Conservation (phyloP, 257 asterid species). For the Catharanthus roseus region DNA sequence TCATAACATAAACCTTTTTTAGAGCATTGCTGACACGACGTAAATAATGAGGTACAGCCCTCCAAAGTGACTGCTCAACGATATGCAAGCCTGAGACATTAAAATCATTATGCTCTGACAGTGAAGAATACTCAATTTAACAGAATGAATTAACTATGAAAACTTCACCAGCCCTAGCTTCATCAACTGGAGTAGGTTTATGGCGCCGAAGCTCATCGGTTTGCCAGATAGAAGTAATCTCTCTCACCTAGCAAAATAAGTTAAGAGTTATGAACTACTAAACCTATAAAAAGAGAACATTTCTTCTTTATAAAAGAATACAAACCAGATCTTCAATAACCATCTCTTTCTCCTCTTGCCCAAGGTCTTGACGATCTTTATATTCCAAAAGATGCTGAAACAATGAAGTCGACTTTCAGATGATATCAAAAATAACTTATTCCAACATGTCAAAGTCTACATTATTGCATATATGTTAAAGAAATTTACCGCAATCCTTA, state of each 20-base stretch:
- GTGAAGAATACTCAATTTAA: conserved; percentile 8
- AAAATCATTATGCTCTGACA: conserved; percentile 1
- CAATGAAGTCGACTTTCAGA: conserved; percentile 8
- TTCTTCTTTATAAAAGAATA: neutral
- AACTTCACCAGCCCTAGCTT: conserved; percentile 89
- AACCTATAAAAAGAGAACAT: neutral
- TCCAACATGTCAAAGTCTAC: neutral
- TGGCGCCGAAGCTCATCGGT: conserved; percentile 98
- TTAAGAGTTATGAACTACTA: conserved; percentile 12
- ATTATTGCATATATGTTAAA: neutral
- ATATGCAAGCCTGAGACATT: conserved; percentile 74
- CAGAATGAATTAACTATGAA: conserved; percentile 11
- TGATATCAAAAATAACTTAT: neutral
- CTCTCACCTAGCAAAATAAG: conserved; percentile 55
- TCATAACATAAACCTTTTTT: conserved; percentile 55
- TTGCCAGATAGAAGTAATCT: conserved; percentile 95
- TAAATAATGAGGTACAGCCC: conserved; percentile 93
- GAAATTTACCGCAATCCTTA: conserved; percentile 71
- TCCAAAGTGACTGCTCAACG: conserved; percentile 97
- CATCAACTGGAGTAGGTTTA: conserved; percentile 97
- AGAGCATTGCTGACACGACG: conserved; percentile 92
- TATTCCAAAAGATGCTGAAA: conserved; percentile 88
- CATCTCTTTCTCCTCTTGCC: conserved; percentile 82
- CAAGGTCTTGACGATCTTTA: conserved; percentile 84
- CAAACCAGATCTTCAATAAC: conserved; percentile 88